These are phyloP conservation scores for Hondaea fermentalgiana DNA, from an alignment of 108 stramenopile species.

Conservation along the genomic window DNA sequence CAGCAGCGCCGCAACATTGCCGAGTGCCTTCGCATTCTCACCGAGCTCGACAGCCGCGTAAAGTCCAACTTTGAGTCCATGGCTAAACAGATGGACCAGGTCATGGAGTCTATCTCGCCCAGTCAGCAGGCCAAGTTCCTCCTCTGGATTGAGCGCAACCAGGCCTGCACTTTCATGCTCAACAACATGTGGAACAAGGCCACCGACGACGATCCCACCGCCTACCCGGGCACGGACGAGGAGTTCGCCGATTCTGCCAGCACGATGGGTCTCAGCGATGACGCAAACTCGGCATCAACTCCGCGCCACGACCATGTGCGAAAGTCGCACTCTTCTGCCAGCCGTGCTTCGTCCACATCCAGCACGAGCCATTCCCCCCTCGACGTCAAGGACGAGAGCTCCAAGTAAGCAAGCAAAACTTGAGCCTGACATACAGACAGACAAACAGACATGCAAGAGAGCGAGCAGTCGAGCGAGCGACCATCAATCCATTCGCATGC, in stretches of 20 bases:
- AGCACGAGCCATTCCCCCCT: neutral
- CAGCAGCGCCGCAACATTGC: conserved; percentile 9
- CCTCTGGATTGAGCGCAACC: neutral
- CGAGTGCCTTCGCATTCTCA: conserved; percentile 16
- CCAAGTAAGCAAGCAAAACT: neutral
- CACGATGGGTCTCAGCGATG: conserved; percentile 4
- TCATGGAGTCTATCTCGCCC: neutral
- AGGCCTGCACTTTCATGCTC: conserved; percentile 7
- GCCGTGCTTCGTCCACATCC: neutral
- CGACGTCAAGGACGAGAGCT: neutral
- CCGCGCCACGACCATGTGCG: neutral
- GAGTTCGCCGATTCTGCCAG: neutral
- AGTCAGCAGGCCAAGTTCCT: conserved; percentile 8
- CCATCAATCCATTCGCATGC: too few species aligned
- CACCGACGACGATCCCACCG: neutral
- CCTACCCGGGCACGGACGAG: neutral
- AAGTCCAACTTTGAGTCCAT: conserved; percentile 8
- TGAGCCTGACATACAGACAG: too few species aligned
- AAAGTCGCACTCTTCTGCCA: neutral
- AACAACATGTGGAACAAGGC: conserved; percentile 16
- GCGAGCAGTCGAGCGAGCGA: too few species aligned
- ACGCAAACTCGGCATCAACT: neutral
- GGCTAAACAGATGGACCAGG: neutral
- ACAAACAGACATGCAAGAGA: too few species aligned
- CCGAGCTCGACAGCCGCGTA: neutral